Evolutionary conservation across 129 eudicot genomes (phyloP), one percentile per base, ranked within the genome.

Genomic region (Heracleum sosnowskyi): DNA sequence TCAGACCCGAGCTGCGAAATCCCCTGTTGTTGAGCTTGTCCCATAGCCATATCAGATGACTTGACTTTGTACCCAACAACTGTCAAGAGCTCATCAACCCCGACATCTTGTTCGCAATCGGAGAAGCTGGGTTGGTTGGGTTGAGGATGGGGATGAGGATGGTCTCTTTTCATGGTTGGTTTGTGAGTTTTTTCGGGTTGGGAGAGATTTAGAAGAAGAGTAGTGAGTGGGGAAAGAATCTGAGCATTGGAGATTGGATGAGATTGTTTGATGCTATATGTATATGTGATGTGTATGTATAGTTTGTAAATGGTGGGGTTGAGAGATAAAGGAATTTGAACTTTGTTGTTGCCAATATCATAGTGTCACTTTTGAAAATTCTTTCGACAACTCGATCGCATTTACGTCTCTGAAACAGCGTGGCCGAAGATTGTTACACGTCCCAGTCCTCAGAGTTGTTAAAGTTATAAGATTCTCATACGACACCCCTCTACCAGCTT

Each of bases 31-130:
- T 86, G 87, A 17, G 76, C 81, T 28, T 71, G 77, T 0, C 85
- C 85, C 60, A 91, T 81, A 0, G 82, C 88, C 97, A 93, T 93
- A 68, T 93, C 93, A 3, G 90, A 85, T 2, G 98, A 85, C 79
- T 81, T 81, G 11, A 93, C 92, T 26, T 86, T 89, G 86, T 93
- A 93, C 0, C 97, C 98, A 79, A 93, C 40, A 1, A 84, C 86
- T 1, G 97, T 96, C 17, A 93, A 33, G 6, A 91, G 88, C 88
- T 93, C 97, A 36, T 93, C 98, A 0, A 64, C 88, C 0, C 92
- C 95, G 47, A 80, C 88, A 36, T 85, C 91, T 35, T 84, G 82
- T 35, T 88, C 76, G 0, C 76, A 47, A 2, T 39, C 13, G n/a
- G 57, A 26, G 75, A 41, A 41, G 57, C 24, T 79, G 44, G 4